These are phyloP conservation scores for Nemania sp. DNA, from an alignment of 2,329 filamentous ascomycete genomes.

Conservation along the genomic window DNA sequence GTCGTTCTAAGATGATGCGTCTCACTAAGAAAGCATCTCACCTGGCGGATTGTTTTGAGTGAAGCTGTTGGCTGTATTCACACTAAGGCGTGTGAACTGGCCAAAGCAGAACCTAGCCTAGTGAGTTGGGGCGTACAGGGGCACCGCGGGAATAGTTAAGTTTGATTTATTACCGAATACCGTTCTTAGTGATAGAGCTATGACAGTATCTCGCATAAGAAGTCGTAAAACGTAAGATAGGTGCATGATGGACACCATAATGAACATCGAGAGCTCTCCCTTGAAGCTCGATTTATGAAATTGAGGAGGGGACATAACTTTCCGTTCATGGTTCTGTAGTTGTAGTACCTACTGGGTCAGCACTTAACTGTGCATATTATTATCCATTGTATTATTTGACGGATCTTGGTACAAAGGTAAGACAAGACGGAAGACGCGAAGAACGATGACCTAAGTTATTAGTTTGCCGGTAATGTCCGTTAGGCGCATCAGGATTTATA, in stretches of 20 bases:
- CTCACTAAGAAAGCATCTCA: neutral
- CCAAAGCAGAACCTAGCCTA: neutral
- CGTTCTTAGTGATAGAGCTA: conserved; percentile 6
- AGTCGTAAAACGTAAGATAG: neutral
- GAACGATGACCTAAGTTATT: neutral
- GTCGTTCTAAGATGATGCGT: neutral
- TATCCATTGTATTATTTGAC: neutral
- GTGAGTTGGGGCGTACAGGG: neutral
- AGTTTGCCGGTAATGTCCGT: conserved; percentile 24
- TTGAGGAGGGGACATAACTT: neutral
- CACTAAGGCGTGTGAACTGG: neutral
- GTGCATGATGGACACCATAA: neutral
- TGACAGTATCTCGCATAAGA: neutral
- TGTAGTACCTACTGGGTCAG: neutral
- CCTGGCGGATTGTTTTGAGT: neutral
- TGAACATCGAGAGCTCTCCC: neutral
- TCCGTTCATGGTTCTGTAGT: neutral
- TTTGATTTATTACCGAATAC: neutral
- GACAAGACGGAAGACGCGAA: neutral
- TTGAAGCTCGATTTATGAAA: neutral
- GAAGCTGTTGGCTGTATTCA: conserved; percentile 4
- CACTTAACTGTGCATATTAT: neutral
- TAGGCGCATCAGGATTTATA: neutral
- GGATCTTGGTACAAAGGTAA: neutral
- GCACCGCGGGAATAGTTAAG: neutral